Evolutionary conservation across 192 early-diverging fungal species (phyloP).

Genomic region (Coemansia sp.): DNA sequence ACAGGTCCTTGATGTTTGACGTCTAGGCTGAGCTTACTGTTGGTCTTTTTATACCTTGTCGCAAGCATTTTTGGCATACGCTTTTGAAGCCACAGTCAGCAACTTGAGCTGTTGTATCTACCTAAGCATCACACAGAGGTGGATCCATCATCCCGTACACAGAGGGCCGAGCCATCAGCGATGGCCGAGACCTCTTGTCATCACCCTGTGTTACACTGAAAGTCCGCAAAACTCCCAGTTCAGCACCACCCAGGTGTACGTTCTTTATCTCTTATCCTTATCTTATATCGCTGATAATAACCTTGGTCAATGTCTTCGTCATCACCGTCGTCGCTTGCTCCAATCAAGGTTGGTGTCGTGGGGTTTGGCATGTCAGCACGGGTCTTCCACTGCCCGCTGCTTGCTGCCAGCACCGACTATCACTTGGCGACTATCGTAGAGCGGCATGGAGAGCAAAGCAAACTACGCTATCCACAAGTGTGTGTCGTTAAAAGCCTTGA

Average conservation of each 20-base stretch:
- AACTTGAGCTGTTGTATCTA: neutral
- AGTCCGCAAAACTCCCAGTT: no score
- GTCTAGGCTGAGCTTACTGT: neutral
- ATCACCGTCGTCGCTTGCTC: neutral
- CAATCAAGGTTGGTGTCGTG: constrained; percentile 66
- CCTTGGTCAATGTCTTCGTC: neutral
- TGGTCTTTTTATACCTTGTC: neutral
- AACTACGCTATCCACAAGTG: constrained; percentile 53
- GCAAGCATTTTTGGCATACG: neutral
- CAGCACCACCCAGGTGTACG: neutral
- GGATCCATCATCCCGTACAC: neutral
- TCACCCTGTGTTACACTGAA: neutral
- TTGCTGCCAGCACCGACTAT: constrained; percentile 54
- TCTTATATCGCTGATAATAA: neutral
- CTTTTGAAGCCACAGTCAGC: neutral
- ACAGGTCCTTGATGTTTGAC: neutral
- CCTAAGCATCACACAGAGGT: neutral
- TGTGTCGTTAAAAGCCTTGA: constrained; percentile 53
- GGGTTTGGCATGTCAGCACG: constrained; percentile 64
- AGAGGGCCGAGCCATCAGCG: neutral
- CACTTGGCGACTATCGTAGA: constrained; percentile 60
- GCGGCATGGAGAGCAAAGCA: constrained; percentile 51
- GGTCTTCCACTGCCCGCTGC: constrained; percentile 66
- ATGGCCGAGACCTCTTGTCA: neutral
- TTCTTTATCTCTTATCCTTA: neutral